Percentiles rank a stretch among this genome's conserved stretches.
These are phyloP conservation scores for Penicillium sp. DNA, from an alignment of 2,329 filamentous ascomycete species.

Conservation along the genomic window DNA sequence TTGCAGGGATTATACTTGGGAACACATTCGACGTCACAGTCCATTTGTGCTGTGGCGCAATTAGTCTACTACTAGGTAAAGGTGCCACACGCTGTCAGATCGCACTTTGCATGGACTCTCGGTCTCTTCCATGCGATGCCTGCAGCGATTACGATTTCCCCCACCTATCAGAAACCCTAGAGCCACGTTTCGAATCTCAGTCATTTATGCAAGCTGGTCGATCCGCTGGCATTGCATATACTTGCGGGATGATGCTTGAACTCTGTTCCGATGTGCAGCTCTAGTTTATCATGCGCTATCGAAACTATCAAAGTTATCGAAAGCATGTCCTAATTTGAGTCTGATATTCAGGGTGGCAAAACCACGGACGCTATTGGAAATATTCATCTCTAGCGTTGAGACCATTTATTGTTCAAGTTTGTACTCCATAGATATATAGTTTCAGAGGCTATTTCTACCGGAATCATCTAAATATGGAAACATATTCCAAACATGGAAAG, in stretches of 20 bases:
- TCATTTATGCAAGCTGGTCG: background rate
- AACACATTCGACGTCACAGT: slow-evolving; percentile 10
- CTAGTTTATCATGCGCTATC: background rate
- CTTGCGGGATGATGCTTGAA: background rate
- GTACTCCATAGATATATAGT: background rate
- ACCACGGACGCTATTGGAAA: background rate
- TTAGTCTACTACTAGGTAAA: slow-evolving; percentile 17
- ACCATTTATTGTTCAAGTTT: too few relatives aligned
- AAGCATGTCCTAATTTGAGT: background rate
- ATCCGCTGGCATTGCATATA: slow-evolving; percentile 1
- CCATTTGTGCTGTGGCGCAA: slow-evolving; percentile 9
- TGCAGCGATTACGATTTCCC: slow-evolving; percentile 8
- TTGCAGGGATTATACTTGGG: background rate
- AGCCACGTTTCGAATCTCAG: slow-evolving; percentile 4
- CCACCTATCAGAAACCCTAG: slow-evolving; percentile 12
- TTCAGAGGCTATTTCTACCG: background rate
- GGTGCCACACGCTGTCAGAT: slow-evolving; percentile 15
- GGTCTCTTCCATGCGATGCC: slow-evolving; percentile 9
- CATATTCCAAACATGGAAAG: background rate
- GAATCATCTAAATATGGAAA: background rate
- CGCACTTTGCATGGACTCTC: background rate
- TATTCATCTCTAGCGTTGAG: background rate
- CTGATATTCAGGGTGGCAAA: background rate
- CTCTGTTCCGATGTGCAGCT: background rate
- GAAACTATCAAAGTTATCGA: background rate